phyloP scores from a whole-genome alignment of 176 grass and related monocot genomes.

The Tuctoria greenei region DNA sequence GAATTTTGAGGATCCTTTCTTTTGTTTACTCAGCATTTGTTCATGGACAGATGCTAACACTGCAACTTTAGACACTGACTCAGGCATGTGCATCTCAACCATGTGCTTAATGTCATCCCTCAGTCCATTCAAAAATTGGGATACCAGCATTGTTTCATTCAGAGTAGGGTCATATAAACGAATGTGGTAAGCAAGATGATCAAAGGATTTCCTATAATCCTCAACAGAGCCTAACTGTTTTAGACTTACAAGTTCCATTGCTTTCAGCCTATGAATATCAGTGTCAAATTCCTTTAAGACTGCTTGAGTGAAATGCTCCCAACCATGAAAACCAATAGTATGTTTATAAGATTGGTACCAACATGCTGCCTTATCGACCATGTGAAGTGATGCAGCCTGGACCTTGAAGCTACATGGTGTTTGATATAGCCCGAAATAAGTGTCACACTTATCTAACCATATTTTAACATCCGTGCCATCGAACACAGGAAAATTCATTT shows the following conservation, averaged over 20 bases:
- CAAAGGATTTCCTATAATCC: background rate
- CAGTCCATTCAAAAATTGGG: background rate
- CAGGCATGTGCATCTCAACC: background rate
- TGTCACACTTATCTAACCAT: background rate
- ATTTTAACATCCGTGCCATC: background rate
- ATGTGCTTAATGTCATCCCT: background rate
- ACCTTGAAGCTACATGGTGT: background rate
- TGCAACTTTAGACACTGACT: background rate
- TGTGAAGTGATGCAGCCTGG: background rate
- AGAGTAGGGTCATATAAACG: background rate
- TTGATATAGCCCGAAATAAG: background rate
- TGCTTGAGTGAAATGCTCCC: background rate
- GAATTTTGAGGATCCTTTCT: no score
- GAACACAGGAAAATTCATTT: background rate
- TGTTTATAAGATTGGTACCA: background rate
- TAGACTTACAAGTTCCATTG: background rate
- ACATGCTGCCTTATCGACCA: background rate
- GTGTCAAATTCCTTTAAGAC: background rate
- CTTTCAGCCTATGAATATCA: background rate
- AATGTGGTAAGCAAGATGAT: background rate
- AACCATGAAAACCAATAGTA: rapidly evolving
- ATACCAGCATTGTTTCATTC: background rate
- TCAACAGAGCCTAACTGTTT: background rate
- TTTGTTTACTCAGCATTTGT: no score
- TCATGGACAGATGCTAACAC: no score